Base-by-base conservation (phyloP, 176 grass and related monocot species). In the Avena sativa region DNA sequence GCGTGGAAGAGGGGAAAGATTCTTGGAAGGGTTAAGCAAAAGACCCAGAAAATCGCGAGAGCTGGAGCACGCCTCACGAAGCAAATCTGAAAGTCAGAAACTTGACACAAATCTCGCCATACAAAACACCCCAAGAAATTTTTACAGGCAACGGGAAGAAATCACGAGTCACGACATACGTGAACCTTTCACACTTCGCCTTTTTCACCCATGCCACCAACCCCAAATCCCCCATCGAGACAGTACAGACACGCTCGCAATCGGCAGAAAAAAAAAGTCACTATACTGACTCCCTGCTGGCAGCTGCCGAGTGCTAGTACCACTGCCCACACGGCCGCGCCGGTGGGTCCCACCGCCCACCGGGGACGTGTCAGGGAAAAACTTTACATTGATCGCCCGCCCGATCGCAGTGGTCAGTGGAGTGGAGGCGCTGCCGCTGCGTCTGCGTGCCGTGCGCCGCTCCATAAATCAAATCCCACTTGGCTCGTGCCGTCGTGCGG, bases 401-500 rank as follows among this genome's bases (percentile, higher is more conserved):
- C 38, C 57, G 82, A 60, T 59, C 40, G 23, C 67, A 43, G 61
- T 72, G 40, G 40, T 43, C 40, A 43, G 40, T 43, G 40, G 40
- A 43, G 40, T 43, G 38, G 34, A 36, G 57, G 20, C 75, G 49
- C 44, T 48, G 9, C 40, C 40, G 46, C 46, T 48, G 46, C 46
- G 5, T 3, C 38, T 40, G 38, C 38, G 40, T 43, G 40, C 40
- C 40, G 46, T 48, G 49, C 72, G 66, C 88, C 77, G 78, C 78
- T 72, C 57, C 66, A 86, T 86, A 90, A 91, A 91, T 74, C 80
- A 80, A 67, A 23, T 74, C 69, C 76, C 80, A 80, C 74, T 78
- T 85, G 83, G 47, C 80, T 87, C 88, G 75, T 56, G 30, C 76
- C 88, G 1, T 52, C 53, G 81, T 65, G 61, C 72, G 83, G 79